phyloP scores from a whole-genome alignment of 2,329 filamentous ascomycete species.

The Aureobasidium musti region DNA sequence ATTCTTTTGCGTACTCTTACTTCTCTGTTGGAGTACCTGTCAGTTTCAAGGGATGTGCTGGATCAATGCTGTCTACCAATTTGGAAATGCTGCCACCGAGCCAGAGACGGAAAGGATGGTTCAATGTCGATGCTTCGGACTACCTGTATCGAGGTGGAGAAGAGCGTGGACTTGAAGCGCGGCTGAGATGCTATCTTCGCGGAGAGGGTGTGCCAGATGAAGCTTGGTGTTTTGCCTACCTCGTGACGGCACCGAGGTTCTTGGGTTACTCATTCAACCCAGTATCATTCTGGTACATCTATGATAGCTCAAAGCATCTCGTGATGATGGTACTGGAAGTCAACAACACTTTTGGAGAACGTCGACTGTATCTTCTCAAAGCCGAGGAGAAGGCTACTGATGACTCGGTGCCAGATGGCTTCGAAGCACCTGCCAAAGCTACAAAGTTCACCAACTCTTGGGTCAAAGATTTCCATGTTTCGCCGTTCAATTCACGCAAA shows the following conservation, averaged over 20 bases:
- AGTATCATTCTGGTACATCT: constrained; percentile 78
- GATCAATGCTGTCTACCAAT: constrained; percentile 58
- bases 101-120: constrained; percentile 53
- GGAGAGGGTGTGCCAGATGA: constrained; percentile 54
- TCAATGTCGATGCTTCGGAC: constrained; percentile 60
- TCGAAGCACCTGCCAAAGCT: constrained; percentile 29
- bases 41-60: constrained; percentile 59
- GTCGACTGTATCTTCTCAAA: constrained; percentile 64
- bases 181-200: constrained; percentile 61
- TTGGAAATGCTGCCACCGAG: constrained; percentile 32
- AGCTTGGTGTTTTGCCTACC: constrained; percentile 67
- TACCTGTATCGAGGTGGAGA: constrained; percentile 60
- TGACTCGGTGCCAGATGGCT: constrained; percentile 18
- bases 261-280: constrained; percentile 73
- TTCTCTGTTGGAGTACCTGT: constrained; percentile 69
- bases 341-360: constrained; percentile 75
- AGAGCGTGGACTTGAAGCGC: constrained; percentile 60
- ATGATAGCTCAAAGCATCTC: constrained; percentile 59
- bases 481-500: constrained; percentile 66
- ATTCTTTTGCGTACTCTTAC: constrained; percentile 71
- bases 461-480: constrained; percentile 75
- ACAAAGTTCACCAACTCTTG: constrained; percentile 55
- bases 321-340: constrained; percentile 70
- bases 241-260: constrained; percentile 70
- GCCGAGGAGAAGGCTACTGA: constrained; percentile 37